Evolutionary conservation across 495 filamentous ascomycete genomes (phyloP), one percentile per base, ranked within the genome.

Genomic region (Sphaerosporella brunnea): DNA sequence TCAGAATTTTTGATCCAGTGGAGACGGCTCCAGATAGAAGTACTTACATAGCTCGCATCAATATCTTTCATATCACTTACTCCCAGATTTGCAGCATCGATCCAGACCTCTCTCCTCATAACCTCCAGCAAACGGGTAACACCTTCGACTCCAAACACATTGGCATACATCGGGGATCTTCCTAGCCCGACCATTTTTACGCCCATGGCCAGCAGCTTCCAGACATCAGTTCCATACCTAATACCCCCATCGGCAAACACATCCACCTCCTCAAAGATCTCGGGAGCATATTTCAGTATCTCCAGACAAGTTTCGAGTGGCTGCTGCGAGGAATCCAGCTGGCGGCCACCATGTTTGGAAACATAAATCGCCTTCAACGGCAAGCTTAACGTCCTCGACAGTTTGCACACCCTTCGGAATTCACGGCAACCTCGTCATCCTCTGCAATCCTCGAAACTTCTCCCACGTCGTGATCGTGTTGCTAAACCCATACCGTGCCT

Each of bases 191-290:
- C 67, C 10, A 63, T 66, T 18, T 62, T 62, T 1, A 66, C 67
- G 3, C 69, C 68, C 15, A 70, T 56, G 0, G 68, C 63, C 1
- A 73, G 58, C 15, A 66, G 45, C 52, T 66, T 65, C 18, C 68
- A 43, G 9, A 69, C 59, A 55, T 72, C 68, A 7, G 63, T 62
- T 4, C 68, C 68, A 34, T 63, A 65, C 0, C 65, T 61, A 2
- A 73, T 59, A 1, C 70, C 69, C 2, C 68, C 64, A 50, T 71
- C 69, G 0, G 60, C 64, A 23, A 55, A 61, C 26, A 73, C 66
- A 30, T 67, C 66, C 7, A 62, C 50, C 49, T 64, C 42, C 24
- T 51, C 41, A 56, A 68, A 71, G 11, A 69, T 54, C 56, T 64
- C 35, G 54, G 57, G 54, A 0, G 51, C 64, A 10, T 63, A 26